Base-by-base conservation (phyloP, 768 basidiomycete genomes). In the Sarcodon aspratus region DNA sequence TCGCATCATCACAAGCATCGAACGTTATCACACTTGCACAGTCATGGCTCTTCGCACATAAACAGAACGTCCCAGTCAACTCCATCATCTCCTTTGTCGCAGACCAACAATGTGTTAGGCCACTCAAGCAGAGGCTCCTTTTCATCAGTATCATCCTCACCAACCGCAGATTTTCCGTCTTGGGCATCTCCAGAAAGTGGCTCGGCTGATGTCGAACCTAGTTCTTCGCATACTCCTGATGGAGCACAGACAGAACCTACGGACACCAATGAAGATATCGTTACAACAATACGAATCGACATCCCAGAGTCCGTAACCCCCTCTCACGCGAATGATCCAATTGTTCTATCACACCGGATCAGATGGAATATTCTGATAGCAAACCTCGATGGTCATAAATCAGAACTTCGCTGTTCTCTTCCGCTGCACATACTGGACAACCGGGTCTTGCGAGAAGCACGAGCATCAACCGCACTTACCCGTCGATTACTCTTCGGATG, bases 351-450 rank as follows among this genome's bases (percentile, higher is more conserved):
- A 2, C 90, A 98, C 65, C 82, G 85, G 45, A 75, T 97, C 56
- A 76, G 83, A 36, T 89, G 87, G 87, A 76, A 63, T 12, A 84
- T 90, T 52, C 69, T 81, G 47, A 84, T 94, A 59, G 73, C 72
- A 53, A 98, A 97, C 61, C 72, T 73, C 7, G 95, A 97, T 60
- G 93, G 93, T 0, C 95, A 97, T 61, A 83, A 81, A 3, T 94
- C 91, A 8, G 92, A 97, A 63, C 72, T 98, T n/a, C 81, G 93
- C 12, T 97, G 95, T 63, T 92, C 92, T 1, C 73, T 97, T 6
- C 95, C 95, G 0, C 65, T 98, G 33, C 79, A 88, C 59, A 73
- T 98, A 44, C 81, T 97, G 18, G 83, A 93, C 54, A 61, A 75
- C 50, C 70, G 76, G 10, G 67, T 95, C 1, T 70, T 87, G 12